Evolutionary conservation across 2,329 filamentous ascomycete genomes (phyloP), one percentile per base, ranked within the genome.

Genomic region (Claviceps africana): DNA sequence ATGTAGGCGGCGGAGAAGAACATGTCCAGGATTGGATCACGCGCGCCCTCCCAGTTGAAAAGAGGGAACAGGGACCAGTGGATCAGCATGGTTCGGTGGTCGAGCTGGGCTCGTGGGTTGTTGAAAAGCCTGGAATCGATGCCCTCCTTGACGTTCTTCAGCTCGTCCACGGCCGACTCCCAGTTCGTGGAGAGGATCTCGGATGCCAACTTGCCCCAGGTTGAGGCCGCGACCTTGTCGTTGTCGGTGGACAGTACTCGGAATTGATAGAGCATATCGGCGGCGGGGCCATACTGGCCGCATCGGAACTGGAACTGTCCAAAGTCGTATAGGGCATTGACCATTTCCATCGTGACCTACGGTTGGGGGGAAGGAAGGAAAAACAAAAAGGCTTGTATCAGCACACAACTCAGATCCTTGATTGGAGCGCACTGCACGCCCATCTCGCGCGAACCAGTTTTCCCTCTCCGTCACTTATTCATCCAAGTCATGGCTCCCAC

Each of bases 51-150:
- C 74, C 88, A 85, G 82, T 98, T 97, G 81, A 97, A 98, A 74
- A 96, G 90, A 56, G 93, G 91, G 81, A 97, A 98, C 56, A 98
- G 83, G 46, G 88, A 84, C 90, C 93, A 98, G 85, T 98, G 93
- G 63, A 95, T 86, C 64, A 98, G 78, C 88, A 91, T 95, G 54
- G 90, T 94, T 66, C 93, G 88, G 78, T 96, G 91, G 69, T 91
- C 85, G 56, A 98, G 85, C 75, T 98, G 93, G 55, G 87, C 90
- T 58, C 96, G 81, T 30, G 91, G 87, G 77, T 95, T 96, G 79
- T 85, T 93, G 79, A 95, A 96, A 56, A 97, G 83, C 68, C 89
- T 88, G 54, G 85, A 88, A 70, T 98, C 93, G 69, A 98, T 97
- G 63, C 76, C 79, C 71, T 95, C 89, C 72, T 88, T 87, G 57